Conservation (phyloP, 169 alveolate species). For the Plasmodium inui region DNA sequence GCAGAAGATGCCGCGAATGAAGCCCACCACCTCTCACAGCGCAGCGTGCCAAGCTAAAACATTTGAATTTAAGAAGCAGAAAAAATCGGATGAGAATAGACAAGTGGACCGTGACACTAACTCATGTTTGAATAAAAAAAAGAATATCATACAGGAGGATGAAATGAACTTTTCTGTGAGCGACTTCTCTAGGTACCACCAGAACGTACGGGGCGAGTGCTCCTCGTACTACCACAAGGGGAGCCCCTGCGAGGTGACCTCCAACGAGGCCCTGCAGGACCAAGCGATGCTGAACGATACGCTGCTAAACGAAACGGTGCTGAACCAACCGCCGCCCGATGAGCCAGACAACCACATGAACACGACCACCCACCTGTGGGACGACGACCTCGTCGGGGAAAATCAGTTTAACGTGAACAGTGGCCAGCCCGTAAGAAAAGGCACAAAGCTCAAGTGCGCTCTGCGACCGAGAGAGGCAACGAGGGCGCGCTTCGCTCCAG, state of each 20-base stretch:
- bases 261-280: background rate
- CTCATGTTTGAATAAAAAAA: background rate
- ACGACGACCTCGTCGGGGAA: background rate
- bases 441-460: background rate
- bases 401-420: constrained; percentile 3
- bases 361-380: constrained; percentile 3
- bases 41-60: background rate
- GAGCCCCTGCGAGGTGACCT: background rate
- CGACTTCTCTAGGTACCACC: background rate
- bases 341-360: background rate
- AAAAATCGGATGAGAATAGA: background rate
- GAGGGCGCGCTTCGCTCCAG: background rate
- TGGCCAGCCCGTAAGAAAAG: background rate
- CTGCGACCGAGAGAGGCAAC: background rate
- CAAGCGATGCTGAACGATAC: background rate
- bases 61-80: background rate
- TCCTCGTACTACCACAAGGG: background rate
- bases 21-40: background rate
- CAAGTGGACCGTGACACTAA: background rate
- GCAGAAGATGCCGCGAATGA: background rate
- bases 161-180: background rate
- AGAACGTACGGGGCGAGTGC: background rate
- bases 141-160: background rate
- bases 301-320: background rate
- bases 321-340: background rate